Base-by-base conservation (phyloP, 768 basidiomycete species). In the Coprinopsis cinerea region DNA sequence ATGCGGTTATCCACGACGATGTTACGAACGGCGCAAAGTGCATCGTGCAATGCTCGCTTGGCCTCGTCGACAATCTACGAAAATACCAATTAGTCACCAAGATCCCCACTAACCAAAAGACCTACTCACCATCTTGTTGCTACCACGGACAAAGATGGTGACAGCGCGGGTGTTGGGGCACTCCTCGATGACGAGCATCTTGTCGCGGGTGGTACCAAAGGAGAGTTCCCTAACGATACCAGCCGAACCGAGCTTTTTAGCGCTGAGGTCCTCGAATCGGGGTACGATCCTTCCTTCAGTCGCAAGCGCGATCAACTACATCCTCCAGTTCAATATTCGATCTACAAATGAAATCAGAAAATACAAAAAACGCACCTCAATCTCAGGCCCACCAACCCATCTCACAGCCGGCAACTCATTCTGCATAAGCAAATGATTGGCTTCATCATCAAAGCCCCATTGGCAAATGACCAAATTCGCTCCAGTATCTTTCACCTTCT, bases 371-470 rank as follows among this genome's bases (percentile, higher is more conserved):
- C 59, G 22, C 47, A 93, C 92, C 83, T 99, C 96, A 55, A 99
- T 99, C 66, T 99, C 96, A 2, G 96, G 96, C 20, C 96, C 96
- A 53, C 96, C 96, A 49, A 99, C 96, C 96, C 96, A 98, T 63
- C 96, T 79, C 25, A 98, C 95, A 24, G 96, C 90, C 36, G 96
- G 96, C 28, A 99, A 75, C 13, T 94, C 91, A 59, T 97, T 98
- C 73, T 96, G 93, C 91, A 98, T 92, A 55, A 99, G 68, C 59
- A 98, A 57, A 64, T 98, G 96, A 64, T 99, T 99, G 37, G 96
- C 96, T 70, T 99, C 96, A 61, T 99, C 96, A 63, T 99, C 96
- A 63, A 99, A 99, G 53, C 96, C 96, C 96, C 96, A 99, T 64
- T 99, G 96, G 68, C 96, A 99, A 59, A 99, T 97, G 56, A 99